Evolutionary conservation across 2,329 filamentous ascomycete genomes (phyloP), one percentile per base, ranked within the genome.

Genomic region (Aspergillus quadrilineatus): DNA sequence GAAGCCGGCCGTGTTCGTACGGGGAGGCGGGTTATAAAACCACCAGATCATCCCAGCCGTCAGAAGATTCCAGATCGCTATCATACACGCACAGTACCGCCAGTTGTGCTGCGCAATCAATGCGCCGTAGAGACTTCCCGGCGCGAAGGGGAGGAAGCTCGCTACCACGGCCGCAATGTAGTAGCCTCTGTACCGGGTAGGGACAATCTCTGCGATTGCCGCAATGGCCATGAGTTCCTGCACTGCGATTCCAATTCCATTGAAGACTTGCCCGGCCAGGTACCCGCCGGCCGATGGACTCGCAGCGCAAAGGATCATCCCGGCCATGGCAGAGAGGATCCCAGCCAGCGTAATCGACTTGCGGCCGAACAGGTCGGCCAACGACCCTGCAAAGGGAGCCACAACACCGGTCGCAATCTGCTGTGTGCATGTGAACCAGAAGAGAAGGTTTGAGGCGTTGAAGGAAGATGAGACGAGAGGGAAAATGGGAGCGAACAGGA

Each of bases 151-250:
- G 12, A 55, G n/a, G 44, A 55, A 55, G 15, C 52, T 55, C 12
- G 52, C 39, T 4, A 55, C 52, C 17, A 55, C n/a, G 22, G 49
- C 9, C 4, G 52, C 52, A 4, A 41, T 34, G 36, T 55, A 49
- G 28, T 55, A 55, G 6, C 52, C 52, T 15, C 52, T 26, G 15
- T 26, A 36, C 29, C 43, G n/a, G 7, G 52, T 55, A 1, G 52
- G 52, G n/a, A 55, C 52, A 15, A 55, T 41, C 26, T 55, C 52
- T 0, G 37, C 37, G n/a, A 55, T 55, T 1, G 46, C 52, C 1
- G 52, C 45, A 14, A 55, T 55, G 29, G 52, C 52, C 52, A 55
- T 42, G 32, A 55, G 37, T 14, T 55, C 52, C 32, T 55, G 52
- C 12, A 55, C 36, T 4, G 52, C 52, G n/a, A 39, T 47, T 3